Base-by-base conservation (phyloP, 805 yeast genomes). In the Suhomyces xylopsoci region DNA sequence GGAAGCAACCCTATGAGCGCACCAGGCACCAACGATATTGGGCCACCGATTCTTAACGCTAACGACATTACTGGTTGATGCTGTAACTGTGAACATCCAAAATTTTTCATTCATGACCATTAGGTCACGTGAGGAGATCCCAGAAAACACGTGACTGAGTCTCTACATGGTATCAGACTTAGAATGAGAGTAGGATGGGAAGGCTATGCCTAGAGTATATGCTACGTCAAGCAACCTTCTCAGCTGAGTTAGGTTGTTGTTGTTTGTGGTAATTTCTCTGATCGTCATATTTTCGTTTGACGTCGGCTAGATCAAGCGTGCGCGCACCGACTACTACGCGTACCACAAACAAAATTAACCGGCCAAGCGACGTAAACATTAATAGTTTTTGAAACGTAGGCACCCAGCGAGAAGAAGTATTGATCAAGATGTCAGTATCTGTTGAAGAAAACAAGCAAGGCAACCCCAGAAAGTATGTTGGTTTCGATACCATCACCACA, bases 401-500 rank as follows among this genome's bases (percentile, higher is more conserved):
- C 36, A 32, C 36, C 42, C 42, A 38, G 42, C 42, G 14, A 19
- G 14, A 38, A 19, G 42, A n/a, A 38, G 42, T 38, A 17, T 38
- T 38, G 42, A 38, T 38, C 42, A 17, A 42, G 19, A 49, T 52
- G 52, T 49, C 48, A 14, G 61, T 60, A 59, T 61, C 68, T 19
- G 49, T 48, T 25, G 56, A 51, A 42, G 60, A 57, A 26, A 38
- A 50, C 22, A 54, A 54, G 17, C 42, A 41, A 26, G 51, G 60
- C 24, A 82, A 82, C 56, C 97, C 97, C 24, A 73, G 78, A 46
- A 81, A 84, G 52, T 92, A 92, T 69, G 98, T 94, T 58, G 99
- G 99, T 45, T 93, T 94, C 68, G 98, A 94, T 73, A 87, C 97
- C 56, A 93, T 94, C 72, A 93, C 98, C 48, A 81, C 87, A 36